These are phyloP conservation scores for Spathaspora arborariae DNA, from an alignment of 805 yeast genomes.

Conservation along the genomic window DNA sequence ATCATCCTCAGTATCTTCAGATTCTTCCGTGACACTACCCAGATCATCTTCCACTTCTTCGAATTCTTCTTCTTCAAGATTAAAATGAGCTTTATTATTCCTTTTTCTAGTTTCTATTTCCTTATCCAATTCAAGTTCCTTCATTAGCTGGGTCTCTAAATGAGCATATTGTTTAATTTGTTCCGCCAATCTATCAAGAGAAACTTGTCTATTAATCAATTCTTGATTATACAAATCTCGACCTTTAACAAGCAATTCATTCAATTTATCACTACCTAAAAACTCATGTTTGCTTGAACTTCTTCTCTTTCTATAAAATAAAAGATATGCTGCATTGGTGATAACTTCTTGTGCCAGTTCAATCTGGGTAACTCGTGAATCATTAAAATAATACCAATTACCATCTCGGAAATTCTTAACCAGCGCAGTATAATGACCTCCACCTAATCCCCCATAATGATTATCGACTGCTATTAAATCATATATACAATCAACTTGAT, in stretches of 20 bases:
- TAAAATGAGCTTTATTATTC: conserved; percentile 2
- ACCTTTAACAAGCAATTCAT: conserved; percentile 39
- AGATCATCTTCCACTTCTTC: conserved; percentile 6
- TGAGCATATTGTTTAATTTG: conserved; percentile 12
- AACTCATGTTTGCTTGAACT: conserved; percentile 13
- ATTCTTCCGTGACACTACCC: conserved; percentile 2
- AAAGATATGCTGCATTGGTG: conserved; percentile 78
- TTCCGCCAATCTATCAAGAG: conserved; percentile 12
- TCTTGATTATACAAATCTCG: conserved; percentile 20
- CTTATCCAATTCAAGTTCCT: conserved; percentile 7
- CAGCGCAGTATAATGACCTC: conserved; percentile 94
- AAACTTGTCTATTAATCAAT: conserved; percentile 10
- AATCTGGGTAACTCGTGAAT: conserved; percentile 61
- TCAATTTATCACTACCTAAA: conserved; percentile 48
- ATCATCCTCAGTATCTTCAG: conserved; percentile 10
- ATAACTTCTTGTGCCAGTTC: conserved; percentile 59
- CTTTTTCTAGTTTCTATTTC: conserved; percentile 1
- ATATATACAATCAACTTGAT: conserved; percentile 42
- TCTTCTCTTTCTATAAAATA: conserved; percentile 70
- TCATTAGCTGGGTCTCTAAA: conserved; percentile 3
- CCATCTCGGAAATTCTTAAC: conserved; percentile 73
- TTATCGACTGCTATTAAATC: conserved; percentile 92
- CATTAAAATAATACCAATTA: conserved; percentile 89
- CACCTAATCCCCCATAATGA: conserved; percentile 94
- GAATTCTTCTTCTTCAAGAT: conserved; percentile 2